Evolutionary conservation across 768 basidiomycete species (phyloP).

Genomic region (Gymnopilus junonius): DNA sequence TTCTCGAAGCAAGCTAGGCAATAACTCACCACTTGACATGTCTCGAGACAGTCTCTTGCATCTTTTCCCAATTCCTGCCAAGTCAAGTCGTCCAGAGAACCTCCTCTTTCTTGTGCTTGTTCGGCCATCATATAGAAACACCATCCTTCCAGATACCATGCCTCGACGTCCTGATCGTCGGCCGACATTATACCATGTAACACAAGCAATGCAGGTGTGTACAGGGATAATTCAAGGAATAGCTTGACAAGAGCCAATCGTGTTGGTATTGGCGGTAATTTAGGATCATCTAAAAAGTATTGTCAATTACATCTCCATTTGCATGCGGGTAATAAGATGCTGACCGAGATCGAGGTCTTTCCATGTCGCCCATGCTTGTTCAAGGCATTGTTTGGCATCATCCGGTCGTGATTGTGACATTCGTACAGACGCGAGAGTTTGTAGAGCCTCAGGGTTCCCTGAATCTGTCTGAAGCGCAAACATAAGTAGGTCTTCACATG

Average conservation of each 20-base stretch:
- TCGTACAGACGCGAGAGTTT: constrained; percentile 82
- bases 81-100: constrained; percentile 53
- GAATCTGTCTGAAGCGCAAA: constrained; percentile 78
- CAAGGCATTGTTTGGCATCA: constrained; percentile 74
- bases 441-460: constrained; percentile 77
- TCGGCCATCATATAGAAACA: constrained; percentile 86
- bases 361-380: constrained; percentile 70
- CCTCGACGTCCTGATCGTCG: constrained; percentile 88
- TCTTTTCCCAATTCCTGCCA: constrained; percentile 84
- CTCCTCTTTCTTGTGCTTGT: constrained; percentile 62
- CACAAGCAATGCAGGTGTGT: constrained; percentile 73
- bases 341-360: constrained; percentile 66
- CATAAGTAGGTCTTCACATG: constrained; percentile 76
- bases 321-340: background rate
- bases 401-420: constrained; percentile 87
- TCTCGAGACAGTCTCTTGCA: constrained; percentile 80
- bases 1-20: background rate
- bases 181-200: constrained; percentile 78
- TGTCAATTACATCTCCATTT: constrained; percentile 1
- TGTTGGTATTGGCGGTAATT: constrained; percentile 71
- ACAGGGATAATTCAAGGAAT: constrained; percentile 77
- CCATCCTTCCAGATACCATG: constrained; percentile 96
- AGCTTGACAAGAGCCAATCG: constrained; percentile 79
- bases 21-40: constrained; percentile 71
- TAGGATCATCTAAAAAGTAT: constrained; percentile 57